Evolutionary conservation across 495 filamentous ascomycete genomes (phyloP), one percentile per base, ranked within the genome.

Genomic region (Arthonia radiata): DNA sequence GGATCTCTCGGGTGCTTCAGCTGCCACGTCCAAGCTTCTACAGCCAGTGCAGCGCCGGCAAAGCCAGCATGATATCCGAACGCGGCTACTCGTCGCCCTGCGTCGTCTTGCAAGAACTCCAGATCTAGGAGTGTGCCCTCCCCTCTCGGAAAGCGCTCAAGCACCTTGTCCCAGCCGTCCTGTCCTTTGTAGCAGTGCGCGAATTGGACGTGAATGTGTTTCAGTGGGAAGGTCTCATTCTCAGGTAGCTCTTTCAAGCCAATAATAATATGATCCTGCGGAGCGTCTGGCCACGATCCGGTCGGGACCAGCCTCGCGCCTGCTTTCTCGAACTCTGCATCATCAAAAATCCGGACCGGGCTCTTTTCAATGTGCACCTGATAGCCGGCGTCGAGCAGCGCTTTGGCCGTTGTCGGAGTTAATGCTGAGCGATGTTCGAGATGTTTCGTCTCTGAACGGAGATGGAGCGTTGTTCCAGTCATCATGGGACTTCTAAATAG

Each of bases 241-340:
- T 89, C 80, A 4, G 76, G 77, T 10, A 93, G 59, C 54, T 93
- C 86, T 61, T 97, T 97, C 26, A 97, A 59, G 19, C 86, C 83
- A 24, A 54, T 39, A 33, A 93, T 59, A 38, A 90, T 78, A 40
- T 80, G 77, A 40, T 82, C 65, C 31, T 79, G 66, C 35, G 86
- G 79, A 0, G 69, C 76, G 41, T 59, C 54, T 38, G 56, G 56
- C 83, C 86, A 94, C 25, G 66, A 77, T 16, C 74, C 70, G 39
- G 77, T 71, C 10, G 69, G 65, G 4, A 92, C 74, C n/a, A 93
- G 54, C 3, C 53, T 69, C 15, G 69, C 73, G 17, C 80, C 81
- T 12, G 67, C 56, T 12, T 30, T 15, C 18, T 41, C 49, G 42
- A 64, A 71, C 42, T 70, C 67, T 27, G 53, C 47, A 50, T 83